Evolutionary conservation across 495 filamentous ascomycete species (phyloP).

Genomic region (Penicillium goetzii): DNA sequence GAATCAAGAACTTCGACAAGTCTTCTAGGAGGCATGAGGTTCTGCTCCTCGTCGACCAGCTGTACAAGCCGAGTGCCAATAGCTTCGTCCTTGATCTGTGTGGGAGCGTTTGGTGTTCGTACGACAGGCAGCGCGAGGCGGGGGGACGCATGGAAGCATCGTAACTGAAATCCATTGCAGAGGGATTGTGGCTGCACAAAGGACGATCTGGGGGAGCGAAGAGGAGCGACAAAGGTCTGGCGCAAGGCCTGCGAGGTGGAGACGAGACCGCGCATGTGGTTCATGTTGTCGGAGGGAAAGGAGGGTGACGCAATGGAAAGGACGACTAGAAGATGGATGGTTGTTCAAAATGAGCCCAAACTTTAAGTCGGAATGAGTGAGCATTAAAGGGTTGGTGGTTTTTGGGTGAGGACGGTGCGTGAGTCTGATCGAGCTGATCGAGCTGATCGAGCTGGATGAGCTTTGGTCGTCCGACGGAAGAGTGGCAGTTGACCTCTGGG

Average conservation of each 20-base stretch:
- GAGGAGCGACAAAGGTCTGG: constrained; percentile 38
- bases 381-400: not conserved
- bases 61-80: constrained; percentile 58
- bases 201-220: constrained; percentile 22
- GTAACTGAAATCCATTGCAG: constrained; percentile 18
- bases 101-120: constrained; percentile 16
- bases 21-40: constrained; percentile 49
- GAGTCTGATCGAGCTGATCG: not conserved
- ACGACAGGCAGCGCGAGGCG: constrained; percentile 16
- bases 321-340: not conserved
- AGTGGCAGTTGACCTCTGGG: constrained; percentile 13
- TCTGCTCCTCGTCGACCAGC: constrained; percentile 55
- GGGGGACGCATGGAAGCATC: constrained; percentile 20
- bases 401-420: not conserved
- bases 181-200: constrained; percentile 18
- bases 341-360: not conserved
- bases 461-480: constrained; percentile 6
- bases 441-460: not conserved
- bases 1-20: constrained; percentile 48
- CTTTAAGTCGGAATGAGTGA: not conserved
- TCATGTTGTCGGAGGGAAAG: constrained; percentile 32
- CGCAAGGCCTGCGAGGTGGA: constrained; percentile 46
- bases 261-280: constrained; percentile 42
- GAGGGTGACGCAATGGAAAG: not conserved
- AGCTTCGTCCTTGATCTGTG: constrained; percentile 50